phyloP scores from a whole-genome alignment of 208 protist species.

The Histomonas meleagridis region DNA sequence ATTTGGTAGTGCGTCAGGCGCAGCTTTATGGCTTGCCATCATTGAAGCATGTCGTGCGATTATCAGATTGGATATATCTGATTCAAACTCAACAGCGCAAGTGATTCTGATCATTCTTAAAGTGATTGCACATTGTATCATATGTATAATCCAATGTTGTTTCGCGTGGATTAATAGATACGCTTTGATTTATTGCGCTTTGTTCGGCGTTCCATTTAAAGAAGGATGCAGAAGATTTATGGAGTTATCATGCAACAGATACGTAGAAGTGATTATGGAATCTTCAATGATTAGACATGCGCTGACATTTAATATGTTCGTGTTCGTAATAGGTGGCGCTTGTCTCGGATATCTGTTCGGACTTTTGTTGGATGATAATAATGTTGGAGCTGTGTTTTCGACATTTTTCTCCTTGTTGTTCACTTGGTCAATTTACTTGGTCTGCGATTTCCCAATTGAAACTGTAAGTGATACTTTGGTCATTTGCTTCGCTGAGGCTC shows the following conservation, averaged over 20 bases:
- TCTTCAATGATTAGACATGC: not conserved
- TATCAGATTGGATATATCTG: not conserved
- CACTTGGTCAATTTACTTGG: not conserved
- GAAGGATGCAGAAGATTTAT: not conserved
- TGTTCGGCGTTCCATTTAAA: not conserved
- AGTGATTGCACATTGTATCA: not conserved
- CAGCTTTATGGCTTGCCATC: not conserved
- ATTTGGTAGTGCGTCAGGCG: not conserved
- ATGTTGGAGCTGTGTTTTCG: not conserved
- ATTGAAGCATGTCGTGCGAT: not conserved
- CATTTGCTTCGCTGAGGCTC: constrained; percentile 5
- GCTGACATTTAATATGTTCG: not conserved
- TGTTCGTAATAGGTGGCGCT: not conserved
- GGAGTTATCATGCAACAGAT: not conserved
- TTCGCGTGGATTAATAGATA: not conserved
- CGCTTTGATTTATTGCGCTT: not conserved
- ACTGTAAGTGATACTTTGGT: not conserved
- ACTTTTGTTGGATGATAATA: not conserved
- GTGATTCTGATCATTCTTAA: not conserved
- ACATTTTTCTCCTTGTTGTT: not conserved
- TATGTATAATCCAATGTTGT: not conserved
- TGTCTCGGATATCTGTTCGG: not conserved
- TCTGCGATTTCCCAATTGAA: not conserved
- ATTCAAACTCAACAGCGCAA: not conserved
- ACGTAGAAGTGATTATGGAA: not conserved